Evolutionary conservation across 2,329 filamentous ascomycete species (phyloP).

Genomic region (Fusarium begoniae): DNA sequence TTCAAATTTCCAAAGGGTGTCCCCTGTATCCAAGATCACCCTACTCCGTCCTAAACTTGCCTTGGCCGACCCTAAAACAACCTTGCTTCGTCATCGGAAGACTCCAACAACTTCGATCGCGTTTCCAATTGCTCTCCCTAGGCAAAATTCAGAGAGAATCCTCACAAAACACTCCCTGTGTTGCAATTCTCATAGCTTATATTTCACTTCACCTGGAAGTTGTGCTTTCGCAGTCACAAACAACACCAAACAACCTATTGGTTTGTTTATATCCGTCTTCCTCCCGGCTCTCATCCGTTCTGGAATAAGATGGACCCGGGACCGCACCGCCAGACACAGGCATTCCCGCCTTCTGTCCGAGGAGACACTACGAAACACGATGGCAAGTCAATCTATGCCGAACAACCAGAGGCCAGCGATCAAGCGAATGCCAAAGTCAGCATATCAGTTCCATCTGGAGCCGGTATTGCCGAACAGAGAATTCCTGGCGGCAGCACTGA

Average conservation of each 20-base stretch:
- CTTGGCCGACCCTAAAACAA: neutral
- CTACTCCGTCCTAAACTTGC: neutral
- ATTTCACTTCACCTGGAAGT: neutral
- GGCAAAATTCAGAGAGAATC: neutral
- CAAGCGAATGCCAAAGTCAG: neutral
- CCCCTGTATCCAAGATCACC: slow-evolving; percentile 1
- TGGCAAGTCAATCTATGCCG: neutral
- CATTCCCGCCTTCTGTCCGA: slow-evolving; percentile 11
- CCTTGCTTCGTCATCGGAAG: slow-evolving; percentile 10
- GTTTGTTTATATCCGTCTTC: slow-evolving; percentile 29
- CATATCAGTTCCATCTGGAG: neutral
- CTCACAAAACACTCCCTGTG: neutral
- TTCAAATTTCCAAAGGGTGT: neutral
- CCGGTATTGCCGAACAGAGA: neutral
- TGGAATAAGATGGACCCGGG: slow-evolving; percentile 17
- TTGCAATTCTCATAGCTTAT: neutral
- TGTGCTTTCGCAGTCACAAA: neutral
- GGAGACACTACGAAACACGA: slow-evolving; percentile 4
- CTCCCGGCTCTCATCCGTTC: slow-evolving; percentile 7
- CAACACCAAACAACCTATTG: neutral
- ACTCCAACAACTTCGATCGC: neutral
- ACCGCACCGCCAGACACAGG: slow-evolving; percentile 10
- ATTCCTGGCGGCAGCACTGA: neutral
- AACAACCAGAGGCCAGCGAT: neutral
- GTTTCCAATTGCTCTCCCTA: neutral